Evolutionary conservation across 179 eudicot species (phyloP), one percentile per base, ranked within the genome.

Genomic region (Heliamphora pulchella): DNA sequence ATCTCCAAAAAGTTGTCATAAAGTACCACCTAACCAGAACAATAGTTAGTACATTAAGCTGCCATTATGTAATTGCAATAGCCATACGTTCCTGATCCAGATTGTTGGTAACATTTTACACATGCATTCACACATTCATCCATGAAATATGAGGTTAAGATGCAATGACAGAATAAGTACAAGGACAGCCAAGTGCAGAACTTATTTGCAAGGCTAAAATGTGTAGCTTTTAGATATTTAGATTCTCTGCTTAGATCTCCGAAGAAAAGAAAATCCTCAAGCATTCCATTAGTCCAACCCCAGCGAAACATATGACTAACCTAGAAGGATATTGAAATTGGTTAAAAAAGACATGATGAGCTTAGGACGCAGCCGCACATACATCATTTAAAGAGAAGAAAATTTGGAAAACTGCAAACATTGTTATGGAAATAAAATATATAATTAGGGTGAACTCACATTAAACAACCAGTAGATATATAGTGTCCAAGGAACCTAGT

Each of bases 401-500:
- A 48, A 13, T 15, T 31, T 53, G 31, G 8, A 64, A 48, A 77
- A n/a, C 5, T 10, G 39, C 2, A 3, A 61, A 47, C 14, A 3
- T 7, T 31, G 18, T 22, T 1, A 18, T 39, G 48, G 39, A 43
- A 58, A n/a, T 68, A 31, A 9, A 48, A 61, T 51, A n/a, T 67
- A 9, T 54, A 15, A 39, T 43, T 15, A 17, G 50, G 46, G 48
- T 55, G 62, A 81, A 88, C 98, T 87, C 87, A 96, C 99, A 79
- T 89, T 82, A 96, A 86, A 84, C 87, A 82, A 66, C 99, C 99
- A 11, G 86, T 93, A 58, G 89, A 81, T 39, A 96, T 90, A 62
- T 87, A 90, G 54, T 82, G 48, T 20, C 69, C 71, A 59, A 96
- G 89, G 83, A 94, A 96, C 80, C 90, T 86, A 9, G 92, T 86